These are phyloP conservation scores for Penicillium capsulatum DNA, from an alignment of 2,329 filamentous ascomycete species.

Conservation along the genomic window DNA sequence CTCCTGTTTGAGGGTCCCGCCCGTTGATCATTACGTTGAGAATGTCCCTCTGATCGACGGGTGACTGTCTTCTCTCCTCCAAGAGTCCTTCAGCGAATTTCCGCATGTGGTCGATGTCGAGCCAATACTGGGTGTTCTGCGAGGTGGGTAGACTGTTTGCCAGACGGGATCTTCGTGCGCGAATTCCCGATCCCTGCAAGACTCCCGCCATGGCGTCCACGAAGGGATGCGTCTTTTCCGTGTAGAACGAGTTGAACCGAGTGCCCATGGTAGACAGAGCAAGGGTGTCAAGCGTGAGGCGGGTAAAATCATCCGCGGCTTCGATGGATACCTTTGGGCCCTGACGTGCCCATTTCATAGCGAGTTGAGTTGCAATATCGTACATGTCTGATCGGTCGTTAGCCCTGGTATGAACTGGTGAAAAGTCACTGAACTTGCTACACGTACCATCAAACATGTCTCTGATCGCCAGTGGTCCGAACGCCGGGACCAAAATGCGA, in stretches of 20 bases:
- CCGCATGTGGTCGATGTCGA: slow-evolving; percentile 44
- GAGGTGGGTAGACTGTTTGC: slow-evolving; percentile 43
- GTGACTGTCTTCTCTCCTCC: slow-evolving; percentile 53
- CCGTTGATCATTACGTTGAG: slow-evolving; percentile 66
- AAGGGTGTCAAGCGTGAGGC: slow-evolving; percentile 68
- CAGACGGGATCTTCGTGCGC: slow-evolving; percentile 49
- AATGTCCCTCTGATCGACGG: slow-evolving; percentile 60
- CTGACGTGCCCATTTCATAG: slow-evolving; percentile 44
- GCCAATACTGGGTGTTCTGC: slow-evolving; percentile 31
- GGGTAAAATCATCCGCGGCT: slow-evolving; percentile 64
- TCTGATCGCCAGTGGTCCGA: slow-evolving; percentile 45
- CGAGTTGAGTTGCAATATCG: slow-evolving; percentile 38
- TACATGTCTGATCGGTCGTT: slow-evolving; percentile 35
- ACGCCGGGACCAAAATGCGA: slow-evolving; percentile 45
- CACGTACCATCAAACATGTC: slow-evolving; percentile 40
- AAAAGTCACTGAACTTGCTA: too few relatives aligned
- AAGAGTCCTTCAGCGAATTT: slow-evolving; percentile 59
- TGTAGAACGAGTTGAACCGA: slow-evolving; percentile 72
- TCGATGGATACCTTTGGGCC: slow-evolving; percentile 56
- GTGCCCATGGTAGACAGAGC: slow-evolving; percentile 67
- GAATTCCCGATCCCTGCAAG: slow-evolving; percentile 53
- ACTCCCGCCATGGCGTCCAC: slow-evolving; percentile 64
- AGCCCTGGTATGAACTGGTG: too few relatives aligned
- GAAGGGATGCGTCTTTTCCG: slow-evolving; percentile 65
- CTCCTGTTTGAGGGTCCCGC: slow-evolving; percentile 62